Evolutionary conservation across 2,329 filamentous ascomycete species (phyloP).

Genomic region (Trichophyton equinum): DNA sequence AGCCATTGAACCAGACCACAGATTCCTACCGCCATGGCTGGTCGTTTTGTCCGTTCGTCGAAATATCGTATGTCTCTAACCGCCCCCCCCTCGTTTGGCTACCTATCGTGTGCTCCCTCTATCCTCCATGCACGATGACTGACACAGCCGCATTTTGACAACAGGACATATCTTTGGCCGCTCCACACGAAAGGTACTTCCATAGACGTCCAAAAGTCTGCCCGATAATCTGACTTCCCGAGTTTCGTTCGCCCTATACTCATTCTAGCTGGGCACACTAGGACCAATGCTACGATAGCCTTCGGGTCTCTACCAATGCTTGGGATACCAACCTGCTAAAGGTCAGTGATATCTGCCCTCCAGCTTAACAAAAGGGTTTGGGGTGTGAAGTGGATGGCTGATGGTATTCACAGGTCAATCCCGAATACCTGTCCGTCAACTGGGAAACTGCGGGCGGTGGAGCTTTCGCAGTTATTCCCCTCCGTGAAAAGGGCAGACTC

Average conservation of each 20-base stretch:
- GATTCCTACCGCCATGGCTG: slow-evolving; percentile 42
- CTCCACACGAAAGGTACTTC: slow-evolving; percentile 63
- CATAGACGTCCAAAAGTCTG: background rate
- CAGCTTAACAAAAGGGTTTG: background rate
- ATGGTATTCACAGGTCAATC: slow-evolving; percentile 58
- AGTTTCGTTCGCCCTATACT: background rate
- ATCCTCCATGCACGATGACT: slow-evolving; percentile 12
- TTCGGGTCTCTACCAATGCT: slow-evolving; percentile 93
- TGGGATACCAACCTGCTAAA: slow-evolving; percentile 99
- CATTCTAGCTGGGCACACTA: slow-evolving; percentile 18
- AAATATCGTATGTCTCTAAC: slow-evolving; percentile 51
- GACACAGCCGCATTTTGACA: slow-evolving; percentile 20
- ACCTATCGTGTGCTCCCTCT: slow-evolving; percentile 6
- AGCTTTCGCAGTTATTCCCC: slow-evolving; percentile 88
- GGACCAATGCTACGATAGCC: slow-evolving; percentile 97
- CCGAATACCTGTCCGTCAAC: slow-evolving; percentile 91
- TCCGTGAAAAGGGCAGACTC: slow-evolving; percentile 77
- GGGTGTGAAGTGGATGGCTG: slow-evolving; percentile 4
- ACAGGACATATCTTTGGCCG: slow-evolving; percentile 96
- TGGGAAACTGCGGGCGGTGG: slow-evolving; percentile 95
- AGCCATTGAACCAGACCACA: background rate
- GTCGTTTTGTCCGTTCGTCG: slow-evolving; percentile 59
- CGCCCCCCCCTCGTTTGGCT: background rate
- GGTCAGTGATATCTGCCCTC: slow-evolving; percentile 42
- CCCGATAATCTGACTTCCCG: slow-evolving; percentile 2